A percentile compares a stretch with the other conserved stretches of the same genome.
Conservation (phyloP, 441 rosid species). For the Gossypium schwendimanii region DNA sequence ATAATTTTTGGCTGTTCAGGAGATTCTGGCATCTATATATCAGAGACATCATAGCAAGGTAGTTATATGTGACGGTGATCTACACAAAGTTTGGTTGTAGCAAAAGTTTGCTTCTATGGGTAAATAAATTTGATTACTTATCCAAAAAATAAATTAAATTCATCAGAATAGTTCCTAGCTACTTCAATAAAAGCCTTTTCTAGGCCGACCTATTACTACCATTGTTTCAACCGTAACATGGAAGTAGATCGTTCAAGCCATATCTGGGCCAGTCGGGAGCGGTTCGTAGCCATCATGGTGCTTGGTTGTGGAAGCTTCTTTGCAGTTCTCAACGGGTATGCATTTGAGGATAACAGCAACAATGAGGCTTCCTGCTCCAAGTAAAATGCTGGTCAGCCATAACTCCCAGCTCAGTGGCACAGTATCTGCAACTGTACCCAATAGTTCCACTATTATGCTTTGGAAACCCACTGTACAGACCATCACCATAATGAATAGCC, state of each 20-base stretch:
- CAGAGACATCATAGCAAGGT: constrained; percentile 14
- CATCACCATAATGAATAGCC: constrained; percentile 33
- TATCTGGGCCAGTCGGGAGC: constrained; percentile 51
- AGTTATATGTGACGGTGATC: background rate
- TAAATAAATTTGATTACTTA: background rate
- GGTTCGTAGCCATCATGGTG: constrained; percentile 49
- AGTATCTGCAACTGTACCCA: constrained; percentile 37
- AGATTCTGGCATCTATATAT: constrained; percentile 16
- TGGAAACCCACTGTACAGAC: constrained; percentile 37
- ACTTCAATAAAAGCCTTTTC: background rate
- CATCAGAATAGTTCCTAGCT: background rate
- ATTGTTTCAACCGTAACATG: background rate
- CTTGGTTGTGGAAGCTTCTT: constrained; percentile 1
- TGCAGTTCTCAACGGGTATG: constrained; percentile 32
- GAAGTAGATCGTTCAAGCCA: constrained; percentile 27
- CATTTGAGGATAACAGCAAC: constrained; percentile 49
- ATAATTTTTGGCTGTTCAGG: constrained; percentile 1
- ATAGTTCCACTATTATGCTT: constrained; percentile 32
- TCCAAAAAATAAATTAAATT: background rate
- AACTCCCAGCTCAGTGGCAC: constrained; percentile 33
- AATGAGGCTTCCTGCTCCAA: constrained; percentile 48
- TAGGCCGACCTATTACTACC: background rate
- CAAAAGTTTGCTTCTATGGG: background rate
- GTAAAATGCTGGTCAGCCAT: constrained; percentile 31
- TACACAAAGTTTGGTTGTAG: background rate